Percentiles rank a stretch among this genome's conserved stretches.
Evolutionary conservation across 345 rosid genomes (phyloP).

Genomic region (Gossypium stocksii): DNA sequence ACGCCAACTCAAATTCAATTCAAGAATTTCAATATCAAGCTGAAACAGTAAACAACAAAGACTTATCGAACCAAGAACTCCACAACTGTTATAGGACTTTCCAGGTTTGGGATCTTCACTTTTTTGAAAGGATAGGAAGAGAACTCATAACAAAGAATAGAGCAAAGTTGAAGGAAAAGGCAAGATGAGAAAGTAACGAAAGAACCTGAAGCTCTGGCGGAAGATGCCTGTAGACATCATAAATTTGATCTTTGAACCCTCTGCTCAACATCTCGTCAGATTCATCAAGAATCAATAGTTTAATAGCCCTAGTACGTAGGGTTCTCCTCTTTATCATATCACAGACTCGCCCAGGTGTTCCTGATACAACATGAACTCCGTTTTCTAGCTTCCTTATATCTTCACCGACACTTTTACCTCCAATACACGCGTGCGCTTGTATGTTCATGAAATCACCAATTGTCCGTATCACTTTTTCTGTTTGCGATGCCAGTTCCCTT

Average conservation of each 20-base stretch:
- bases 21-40: background rate
- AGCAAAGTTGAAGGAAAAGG: background rate
- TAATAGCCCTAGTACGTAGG: conserved; percentile 70
- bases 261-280: conserved; percentile 99
- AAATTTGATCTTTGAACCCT: conserved; percentile 98
- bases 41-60: background rate
- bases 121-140: background rate
- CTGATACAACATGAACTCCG: conserved; percentile 71
- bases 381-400: conserved; percentile 78
- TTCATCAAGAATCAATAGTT: conserved; percentile 60
- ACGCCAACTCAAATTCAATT: background rate
- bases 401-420: conserved; percentile 96
- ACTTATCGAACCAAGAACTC: background rate
- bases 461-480: conserved; percentile 73
- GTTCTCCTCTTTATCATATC: conserved; percentile 99
- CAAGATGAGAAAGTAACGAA: background rate
- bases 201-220: conserved; percentile 95
- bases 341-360: conserved; percentile 96
- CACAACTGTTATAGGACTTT: background rate
- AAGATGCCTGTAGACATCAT: conserved; percentile 90
- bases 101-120: background rate
- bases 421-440: conserved; percentile 81
- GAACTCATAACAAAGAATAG: background rate
- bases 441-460: conserved; percentile 69
- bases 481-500: conserved; percentile 88